Percentiles rank a stretch among this genome's conserved stretches.
phyloP scores from a whole-genome alignment of 1,139 yeast species.

The Lodderomyces orthopsilosis region DNA sequence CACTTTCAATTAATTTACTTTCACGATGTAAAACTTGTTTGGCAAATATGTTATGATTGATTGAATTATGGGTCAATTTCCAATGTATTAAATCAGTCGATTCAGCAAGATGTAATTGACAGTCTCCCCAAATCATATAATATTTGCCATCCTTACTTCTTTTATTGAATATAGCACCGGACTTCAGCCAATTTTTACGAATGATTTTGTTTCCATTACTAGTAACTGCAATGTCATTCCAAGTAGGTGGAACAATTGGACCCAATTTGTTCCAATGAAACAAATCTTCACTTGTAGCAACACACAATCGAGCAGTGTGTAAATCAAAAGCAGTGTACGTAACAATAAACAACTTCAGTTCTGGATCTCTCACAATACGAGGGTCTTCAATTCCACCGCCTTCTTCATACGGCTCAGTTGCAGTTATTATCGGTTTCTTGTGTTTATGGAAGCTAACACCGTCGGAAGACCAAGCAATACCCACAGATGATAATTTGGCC shows the following conservation, averaged over 20 bases:
- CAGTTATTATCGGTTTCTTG: slow-evolving; percentile 32
- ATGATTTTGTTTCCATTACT: slow-evolving; percentile 24
- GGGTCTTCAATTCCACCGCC: slow-evolving; percentile 50
- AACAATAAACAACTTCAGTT: slow-evolving; percentile 32
- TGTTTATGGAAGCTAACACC: slow-evolving; percentile 35
- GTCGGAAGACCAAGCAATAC: slow-evolving; percentile 43
- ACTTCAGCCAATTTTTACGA: slow-evolving; percentile 42
- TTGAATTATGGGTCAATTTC: slow-evolving; percentile 25
- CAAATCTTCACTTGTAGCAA: slow-evolving; percentile 40
- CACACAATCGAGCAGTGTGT: slow-evolving; percentile 37
- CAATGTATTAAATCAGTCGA: slow-evolving; percentile 36
- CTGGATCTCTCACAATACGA: slow-evolving; percentile 40
- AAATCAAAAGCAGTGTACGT: slow-evolving; percentile 46
- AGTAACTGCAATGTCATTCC: slow-evolving; percentile 34
- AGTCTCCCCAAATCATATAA: slow-evolving; percentile 49
- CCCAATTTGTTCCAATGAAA: slow-evolving; percentile 42
- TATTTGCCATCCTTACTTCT: slow-evolving; percentile 31
- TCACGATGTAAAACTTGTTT: slow-evolving; percentile 32
- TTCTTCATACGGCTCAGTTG: slow-evolving; percentile 41
- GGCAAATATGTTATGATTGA: slow-evolving; percentile 26
- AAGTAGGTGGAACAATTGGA: slow-evolving; percentile 31
- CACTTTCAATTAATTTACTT: slow-evolving; percentile 41
- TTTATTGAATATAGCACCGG: slow-evolving; percentile 44
- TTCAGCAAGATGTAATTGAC: slow-evolving; percentile 37
- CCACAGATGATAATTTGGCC: slow-evolving; percentile 34